Percentiles rank a stretch among this genome's conserved stretches.
phyloP scores from a whole-genome alignment of 2,329 filamentous ascomycete genomes.

The Penicillium sp. region DNA sequence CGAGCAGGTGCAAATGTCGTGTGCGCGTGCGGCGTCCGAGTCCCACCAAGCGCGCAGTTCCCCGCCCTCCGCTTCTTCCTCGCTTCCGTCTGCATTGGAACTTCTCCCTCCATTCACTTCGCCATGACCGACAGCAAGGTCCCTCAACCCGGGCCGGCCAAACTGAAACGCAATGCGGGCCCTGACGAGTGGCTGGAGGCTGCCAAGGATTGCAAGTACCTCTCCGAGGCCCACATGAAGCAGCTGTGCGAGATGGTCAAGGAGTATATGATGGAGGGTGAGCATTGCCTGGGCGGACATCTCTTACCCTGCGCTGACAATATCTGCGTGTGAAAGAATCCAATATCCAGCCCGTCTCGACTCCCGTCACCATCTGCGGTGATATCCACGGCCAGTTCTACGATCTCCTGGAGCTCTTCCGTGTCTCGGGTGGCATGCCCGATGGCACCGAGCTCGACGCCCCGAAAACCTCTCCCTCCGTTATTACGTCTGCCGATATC shows the following conservation, averaged over 20 bases:
- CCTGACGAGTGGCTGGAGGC: conserved; percentile 96
- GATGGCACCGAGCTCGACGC: conserved; percentile 70
- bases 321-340: conserved; percentile 64
- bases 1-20: no score
- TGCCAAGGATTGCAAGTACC: conserved; percentile 94
- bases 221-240: conserved; percentile 97
- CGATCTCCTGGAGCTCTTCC: conserved; percentile 93
- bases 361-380: conserved; percentile 93
- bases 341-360: conserved; percentile 96
- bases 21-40: conserved; percentile 14
- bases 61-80: conserved; percentile 15
- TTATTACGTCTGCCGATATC: conserved; percentile 87
- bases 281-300: conserved; percentile 2
- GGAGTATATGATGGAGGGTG: conserved; percentile 97
- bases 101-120: conserved; percentile 7
- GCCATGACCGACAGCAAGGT: conserved; percentile 55
- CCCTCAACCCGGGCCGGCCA: conserved; percentile 87
- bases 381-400: conserved; percentile 99
- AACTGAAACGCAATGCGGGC: conserved; percentile 75
- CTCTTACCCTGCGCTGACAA: conserved; percentile 12
- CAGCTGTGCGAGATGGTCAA: conserved; percentile 98
- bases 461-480: conserved; percentile 65
- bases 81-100: conserved; percentile 2
- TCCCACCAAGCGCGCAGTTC: conserved; percentile 16
- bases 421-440: conserved; percentile 94